Percentiles rank a stretch among this genome's conserved stretches.
Conservation (phyloP, 2,329 filamentous ascomycete genomes). For the Allantophomopsis cytisporea region DNA sequence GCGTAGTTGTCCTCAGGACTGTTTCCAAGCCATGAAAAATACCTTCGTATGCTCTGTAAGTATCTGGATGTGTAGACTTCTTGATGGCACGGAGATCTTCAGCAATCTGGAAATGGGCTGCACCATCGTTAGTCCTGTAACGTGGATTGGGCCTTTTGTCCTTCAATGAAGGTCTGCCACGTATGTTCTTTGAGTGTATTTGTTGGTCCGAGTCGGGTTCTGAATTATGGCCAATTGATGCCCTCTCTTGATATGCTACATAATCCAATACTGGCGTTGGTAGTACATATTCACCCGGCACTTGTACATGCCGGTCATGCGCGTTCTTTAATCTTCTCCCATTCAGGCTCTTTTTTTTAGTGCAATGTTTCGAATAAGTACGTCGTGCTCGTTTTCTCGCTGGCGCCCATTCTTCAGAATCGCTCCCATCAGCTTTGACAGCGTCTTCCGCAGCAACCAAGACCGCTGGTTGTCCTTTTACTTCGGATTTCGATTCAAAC, state of each 20-base stretch:
- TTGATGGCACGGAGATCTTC: slow-evolving; percentile 21
- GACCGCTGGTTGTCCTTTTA: not conserved
- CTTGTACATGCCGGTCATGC: slow-evolving; percentile 13
- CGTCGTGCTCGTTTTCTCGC: slow-evolving; percentile 12
- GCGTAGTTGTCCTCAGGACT: slow-evolving; percentile 26
- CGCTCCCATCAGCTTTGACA: not conserved
- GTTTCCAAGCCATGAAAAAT: slow-evolving; percentile 30
- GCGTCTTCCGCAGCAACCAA: not conserved
- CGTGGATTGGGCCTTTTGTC: slow-evolving; percentile 3
- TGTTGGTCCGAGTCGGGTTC: too few relatives aligned
- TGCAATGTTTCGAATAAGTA: slow-evolving; percentile 12
- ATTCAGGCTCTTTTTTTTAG: slow-evolving; percentile 4
- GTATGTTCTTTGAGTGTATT: not conserved
- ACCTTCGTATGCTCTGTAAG: slow-evolving; percentile 26
- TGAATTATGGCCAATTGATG: too few relatives aligned
- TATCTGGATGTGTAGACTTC: slow-evolving; percentile 13
- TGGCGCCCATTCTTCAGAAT: slow-evolving; percentile 9
- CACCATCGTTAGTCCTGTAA: slow-evolving; percentile 3
- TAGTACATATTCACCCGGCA: slow-evolving; percentile 16
- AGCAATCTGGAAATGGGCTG: slow-evolving; percentile 6
- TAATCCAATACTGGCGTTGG: slow-evolving; percentile 17
- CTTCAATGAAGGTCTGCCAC: not conserved
- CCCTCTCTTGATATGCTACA: slow-evolving; percentile 6
- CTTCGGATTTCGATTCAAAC: not conserved
- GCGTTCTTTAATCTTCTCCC: not conserved